Evolutionary conservation across 176 grass and related monocot species (phyloP), one percentile per base, ranked within the genome.

Genomic region (Oryza brachyantha): DNA sequence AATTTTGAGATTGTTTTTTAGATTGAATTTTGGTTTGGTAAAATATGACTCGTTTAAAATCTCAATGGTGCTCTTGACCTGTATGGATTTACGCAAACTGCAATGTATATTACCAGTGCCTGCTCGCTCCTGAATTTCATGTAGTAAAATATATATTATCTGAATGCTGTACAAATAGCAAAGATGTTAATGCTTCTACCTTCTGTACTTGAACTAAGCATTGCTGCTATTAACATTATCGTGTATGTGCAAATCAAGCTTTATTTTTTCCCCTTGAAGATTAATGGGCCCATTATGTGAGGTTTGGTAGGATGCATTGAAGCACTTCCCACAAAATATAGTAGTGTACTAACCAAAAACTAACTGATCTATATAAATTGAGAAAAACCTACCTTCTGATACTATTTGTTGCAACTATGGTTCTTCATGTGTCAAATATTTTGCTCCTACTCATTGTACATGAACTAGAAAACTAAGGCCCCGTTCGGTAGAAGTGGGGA

Each of bases 361-460:
- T 54, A n/a, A 54, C 29, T 46, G 27, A 54, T 10, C 6, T 48
- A 3, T 35, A 11, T 41, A 25, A 22, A 41, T 42, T 42, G 40
- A 42, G 40, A 42, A 42, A 42, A 42, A 10, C 42, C 32, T 29
- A 29, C 22, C 8, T 66, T 57, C 38, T 19, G 3, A 24, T 32
- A 73, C 54, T 73, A 66, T 24, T 17, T 54, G 40, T 41, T 58
- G 11, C 73, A 64, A 63, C 27, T 37, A 8, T 8, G n/a, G 12
- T 40, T 66, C 12, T 74, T 74, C 7, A 70, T 9, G 31, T 45
- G 36, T 69, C 24, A 11, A 66, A 42, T 31, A 45, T 68, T n/a
- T 37, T 73, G 60, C 73, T 71, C 8, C 74, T 83, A 27, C 62
- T 60, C 10, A 46, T 66, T 45, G 22, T 76, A 75, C 8, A 60